A percentile compares a stretch with the other conserved stretches of the same genome.
Conservation (phyloP, 768 basidiomycete genomes). For the Mycena crocata region DNA sequence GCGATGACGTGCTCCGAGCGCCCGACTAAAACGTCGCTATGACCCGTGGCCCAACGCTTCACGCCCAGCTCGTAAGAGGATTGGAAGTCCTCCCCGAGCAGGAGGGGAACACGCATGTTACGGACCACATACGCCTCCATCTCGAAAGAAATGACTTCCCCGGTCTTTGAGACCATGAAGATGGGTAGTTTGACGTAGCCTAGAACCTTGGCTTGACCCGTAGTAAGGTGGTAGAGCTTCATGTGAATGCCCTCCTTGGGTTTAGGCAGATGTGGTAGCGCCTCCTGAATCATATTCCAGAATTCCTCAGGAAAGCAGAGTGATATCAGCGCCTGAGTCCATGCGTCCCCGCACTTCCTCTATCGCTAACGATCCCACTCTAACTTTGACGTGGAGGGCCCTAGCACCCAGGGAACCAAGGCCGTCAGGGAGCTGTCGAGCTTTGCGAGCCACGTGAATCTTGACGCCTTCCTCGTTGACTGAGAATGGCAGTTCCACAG, state of each 20-base stretch:
- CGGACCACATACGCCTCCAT: slow-evolving; percentile 40
- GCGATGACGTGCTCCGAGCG: not conserved
- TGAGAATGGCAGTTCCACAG: not conserved
- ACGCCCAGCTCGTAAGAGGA: slow-evolving; percentile 35
- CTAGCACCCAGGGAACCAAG: slow-evolving; percentile 1
- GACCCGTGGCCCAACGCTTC: slow-evolving; percentile 14
- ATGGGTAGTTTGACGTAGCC: not conserved
- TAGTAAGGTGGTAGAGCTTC: not conserved
- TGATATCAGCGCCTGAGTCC: slow-evolving; percentile 19
- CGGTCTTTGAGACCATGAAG: not conserved
- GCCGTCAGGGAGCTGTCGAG: slow-evolving; percentile 7
- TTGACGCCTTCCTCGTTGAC: slow-evolving; percentile 23
- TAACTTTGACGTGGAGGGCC: not conserved
- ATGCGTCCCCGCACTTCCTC: not conserved
- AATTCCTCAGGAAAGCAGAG: slow-evolving; percentile 28
- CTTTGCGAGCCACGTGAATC: slow-evolving; percentile 35
- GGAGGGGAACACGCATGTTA: slow-evolving; percentile 39
- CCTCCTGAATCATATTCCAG: too few species aligned
- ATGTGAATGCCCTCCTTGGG: not conserved
- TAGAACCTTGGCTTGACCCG: not conserved
- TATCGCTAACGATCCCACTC: not conserved
- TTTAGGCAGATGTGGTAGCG: not conserved
- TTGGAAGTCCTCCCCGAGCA: slow-evolving; percentile 30
- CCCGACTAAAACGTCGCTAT: slow-evolving; percentile 12
- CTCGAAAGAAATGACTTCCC: slow-evolving; percentile 16